Base-by-base conservation (phyloP, 345 rosid genomes). In the Noccaea caerulescens region DNA sequence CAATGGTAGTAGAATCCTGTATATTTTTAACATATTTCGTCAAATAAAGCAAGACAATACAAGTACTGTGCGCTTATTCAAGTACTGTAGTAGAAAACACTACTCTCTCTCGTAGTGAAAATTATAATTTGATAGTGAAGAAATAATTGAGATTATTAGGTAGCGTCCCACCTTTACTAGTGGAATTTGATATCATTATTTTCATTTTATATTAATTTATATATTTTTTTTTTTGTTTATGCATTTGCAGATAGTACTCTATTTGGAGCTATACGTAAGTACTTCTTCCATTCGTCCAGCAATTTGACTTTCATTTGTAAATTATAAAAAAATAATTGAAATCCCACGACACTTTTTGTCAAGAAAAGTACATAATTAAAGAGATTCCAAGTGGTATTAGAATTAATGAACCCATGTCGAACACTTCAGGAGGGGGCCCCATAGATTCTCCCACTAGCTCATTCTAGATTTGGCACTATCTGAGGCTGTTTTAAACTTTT, bases 181-280 rank as follows among this genome's bases (percentile, higher is more conserved):
- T 58, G 60, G 47, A 41, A 4, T 58, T 38, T 52, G 54, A 27
- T 27, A 14, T 18, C 59, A 60, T 55, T 45, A 3, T 12, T 18
- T 10, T 27, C 23, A 70, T 32, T 30, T 45, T 41, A 38, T 47
- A 54, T 10, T 68, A 36, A 43, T 54, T 10, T 7, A 18, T 54
- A n/a, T n/a, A n/a, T 54, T 55, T 52, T 38, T 38, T 58, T 41
- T 73, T 39, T 62, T n/a, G n/a, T n/a, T n/a, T 38, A 38, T 54
- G 10, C 58, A 54, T 58, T 58, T 81, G 88, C 99, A 94, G 97
- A 84, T 94, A 63, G 78, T 89, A 76, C 72, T 94, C 27, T 94
- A 94, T 32, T 79, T 66, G 81, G 99, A 94, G 80, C 79, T 94
- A 76, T 94, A 91, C 78, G 99, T 94, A 91, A 91, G 98, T 88